These are phyloP conservation scores for Eimeria maxima DNA, from an alignment of 169 alveolate species.

Conservation along the genomic window DNA sequence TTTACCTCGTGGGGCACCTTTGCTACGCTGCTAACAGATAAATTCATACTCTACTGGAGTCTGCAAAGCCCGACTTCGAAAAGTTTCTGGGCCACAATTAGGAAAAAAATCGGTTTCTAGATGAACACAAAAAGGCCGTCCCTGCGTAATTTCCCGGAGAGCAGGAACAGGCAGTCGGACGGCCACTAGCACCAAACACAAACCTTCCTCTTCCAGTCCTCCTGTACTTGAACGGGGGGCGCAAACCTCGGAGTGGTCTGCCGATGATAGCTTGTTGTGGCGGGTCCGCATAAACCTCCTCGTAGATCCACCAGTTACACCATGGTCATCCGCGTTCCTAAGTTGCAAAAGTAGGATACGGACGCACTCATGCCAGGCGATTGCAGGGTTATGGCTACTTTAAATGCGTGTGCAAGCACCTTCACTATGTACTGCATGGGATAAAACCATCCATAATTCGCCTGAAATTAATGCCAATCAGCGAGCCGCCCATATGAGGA, in stretches of 20 bases:
- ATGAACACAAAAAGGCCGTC: background rate
- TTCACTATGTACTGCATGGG: background rate
- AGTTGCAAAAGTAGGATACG: background rate
- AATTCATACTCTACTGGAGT: no score
- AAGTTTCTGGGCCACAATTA: background rate
- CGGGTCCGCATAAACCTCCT: no score
- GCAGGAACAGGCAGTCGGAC: no score
- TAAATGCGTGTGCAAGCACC: background rate
- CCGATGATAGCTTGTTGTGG: background rate
- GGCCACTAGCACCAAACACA: background rate
- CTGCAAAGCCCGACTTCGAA: no score
- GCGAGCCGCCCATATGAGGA: no score
- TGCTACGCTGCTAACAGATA: no score
- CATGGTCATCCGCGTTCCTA: background rate
- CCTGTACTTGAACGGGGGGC: background rate
- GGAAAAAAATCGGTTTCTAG: background rate
- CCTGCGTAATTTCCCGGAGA: background rate
- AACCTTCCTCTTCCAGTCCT: no score
- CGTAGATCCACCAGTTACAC: no score
- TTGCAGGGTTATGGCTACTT: background rate
- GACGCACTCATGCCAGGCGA: background rate
- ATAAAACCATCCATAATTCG: no score
- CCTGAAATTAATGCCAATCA: no score
- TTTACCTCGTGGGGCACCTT: no score
- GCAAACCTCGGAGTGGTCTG: background rate